Conservation (phyloP, 2,329 filamentous ascomycete genomes). For the Aspergillus sp. region DNA sequence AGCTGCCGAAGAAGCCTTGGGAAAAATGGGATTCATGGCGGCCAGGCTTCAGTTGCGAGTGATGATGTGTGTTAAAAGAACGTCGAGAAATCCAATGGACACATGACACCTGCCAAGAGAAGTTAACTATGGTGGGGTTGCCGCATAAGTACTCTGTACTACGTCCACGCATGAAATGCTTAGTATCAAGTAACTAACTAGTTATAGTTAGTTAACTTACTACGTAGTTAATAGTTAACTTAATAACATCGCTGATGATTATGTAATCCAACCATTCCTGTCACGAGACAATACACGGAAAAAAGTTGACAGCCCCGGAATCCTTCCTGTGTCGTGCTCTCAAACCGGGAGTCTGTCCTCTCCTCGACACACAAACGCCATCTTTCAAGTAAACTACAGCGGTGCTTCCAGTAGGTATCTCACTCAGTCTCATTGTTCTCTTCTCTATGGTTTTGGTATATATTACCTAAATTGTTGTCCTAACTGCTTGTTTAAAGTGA, state of each 20-base stretch:
- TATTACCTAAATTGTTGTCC: not conserved
- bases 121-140: not conserved
- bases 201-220: no score
- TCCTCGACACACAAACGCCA: not conserved
- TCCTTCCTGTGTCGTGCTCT: not conserved
- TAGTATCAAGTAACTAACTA: no score
- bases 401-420: not conserved
- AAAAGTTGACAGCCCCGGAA: not conserved
- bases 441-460: not conserved
- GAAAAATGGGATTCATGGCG: not conserved
- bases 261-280: not conserved
- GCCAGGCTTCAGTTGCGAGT: not conserved
- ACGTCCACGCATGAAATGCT: no score
- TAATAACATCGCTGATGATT: slow-evolving; percentile 4
- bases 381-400: not conserved
- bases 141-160: no score
- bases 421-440: not conserved
- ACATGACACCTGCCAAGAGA: slow-evolving; percentile 5
- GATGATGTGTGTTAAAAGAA: not conserved
- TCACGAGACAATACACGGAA: not conserved
- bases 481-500: not conserved
- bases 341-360: no score
- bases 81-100: not conserved
- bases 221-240: no score
- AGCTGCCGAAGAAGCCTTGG: not conserved